These are phyloP conservation scores for Herpotrichia juniperi DNA, from an alignment of 2,329 filamentous ascomycete genomes.

Conservation along the genomic window DNA sequence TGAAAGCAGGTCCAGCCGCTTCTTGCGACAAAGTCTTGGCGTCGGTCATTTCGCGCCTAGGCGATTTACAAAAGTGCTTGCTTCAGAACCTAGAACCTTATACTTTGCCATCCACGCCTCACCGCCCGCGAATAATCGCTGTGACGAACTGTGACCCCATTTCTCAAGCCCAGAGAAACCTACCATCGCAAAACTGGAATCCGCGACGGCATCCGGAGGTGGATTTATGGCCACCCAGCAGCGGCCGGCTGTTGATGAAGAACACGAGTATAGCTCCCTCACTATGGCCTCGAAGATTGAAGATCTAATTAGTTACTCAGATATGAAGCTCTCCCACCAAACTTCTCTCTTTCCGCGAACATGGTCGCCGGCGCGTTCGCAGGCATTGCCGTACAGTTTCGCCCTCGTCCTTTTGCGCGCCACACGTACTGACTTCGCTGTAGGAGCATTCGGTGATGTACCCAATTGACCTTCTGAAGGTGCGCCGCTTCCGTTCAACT, in stretches of 20 bases:
- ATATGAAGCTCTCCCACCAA: slow-evolving; percentile 93
- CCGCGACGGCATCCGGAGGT: slow-evolving; percentile 39
- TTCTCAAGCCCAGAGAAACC: neutral
- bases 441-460: slow-evolving; percentile 99
- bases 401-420: slow-evolving; percentile 15
- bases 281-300: neutral
- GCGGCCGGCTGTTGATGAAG: slow-evolving; percentile 46
- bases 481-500: slow-evolving; percentile 49
- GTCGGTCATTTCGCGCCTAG: slow-evolving; percentile 30
- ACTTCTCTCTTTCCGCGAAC: slow-evolving; percentile 92
- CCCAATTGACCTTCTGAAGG: slow-evolving; percentile 97
- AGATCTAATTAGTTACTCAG: slow-evolving; percentile 46
- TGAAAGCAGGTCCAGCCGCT: neutral
- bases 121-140: slow-evolving; percentile 15
- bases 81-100: neutral
- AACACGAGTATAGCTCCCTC: slow-evolving; percentile 46
- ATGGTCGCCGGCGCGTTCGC: slow-evolving; percentile 97
- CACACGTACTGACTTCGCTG: slow-evolving; percentile 28
- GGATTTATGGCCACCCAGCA: slow-evolving; percentile 51
- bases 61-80: slow-evolving; percentile 31
- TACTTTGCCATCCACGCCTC: neutral
- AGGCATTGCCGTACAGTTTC: slow-evolving; percentile 81
- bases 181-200: slow-evolving; percentile 37
- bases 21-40: slow-evolving; percentile 31
- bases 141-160: slow-evolving; percentile 5